phyloP scores from a whole-genome alignment of 1,139 yeast species.

The Candida smagusa region DNA sequence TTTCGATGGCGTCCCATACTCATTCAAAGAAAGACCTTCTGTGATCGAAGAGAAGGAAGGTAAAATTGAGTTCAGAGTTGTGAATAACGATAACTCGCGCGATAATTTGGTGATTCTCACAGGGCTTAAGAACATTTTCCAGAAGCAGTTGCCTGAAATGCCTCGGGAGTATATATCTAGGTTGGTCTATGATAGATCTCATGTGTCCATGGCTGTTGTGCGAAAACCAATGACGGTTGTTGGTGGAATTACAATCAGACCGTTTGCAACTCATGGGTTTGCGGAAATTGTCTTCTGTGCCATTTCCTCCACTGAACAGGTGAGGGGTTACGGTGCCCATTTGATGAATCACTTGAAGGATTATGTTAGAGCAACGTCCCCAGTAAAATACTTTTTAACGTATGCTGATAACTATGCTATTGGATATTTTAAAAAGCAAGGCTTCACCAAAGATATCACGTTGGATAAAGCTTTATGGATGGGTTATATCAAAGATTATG shows the following conservation, averaged over 20 bases:
- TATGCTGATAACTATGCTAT: constrained; percentile 99
- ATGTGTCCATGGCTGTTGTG: constrained; percentile 92
- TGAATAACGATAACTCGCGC: constrained; percentile 84
- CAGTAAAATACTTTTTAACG: constrained; percentile 82
- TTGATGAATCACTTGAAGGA: constrained; percentile 96
- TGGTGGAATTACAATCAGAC: constrained; percentile 96
- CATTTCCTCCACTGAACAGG: constrained; percentile 94
- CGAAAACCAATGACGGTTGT: constrained; percentile 91
- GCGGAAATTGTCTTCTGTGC: constrained; percentile 99
- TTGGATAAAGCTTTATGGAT: constrained; percentile 87
- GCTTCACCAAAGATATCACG: constrained; percentile 91
- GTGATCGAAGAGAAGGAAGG: constrained; percentile 92
- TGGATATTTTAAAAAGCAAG: constrained; percentile 97
- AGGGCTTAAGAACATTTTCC: constrained; percentile 93
- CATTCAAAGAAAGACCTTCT: constrained; percentile 89
- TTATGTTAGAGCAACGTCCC: constrained; percentile 86
- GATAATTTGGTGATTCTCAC: constrained; percentile 90
- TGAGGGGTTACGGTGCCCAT: constrained; percentile 97
- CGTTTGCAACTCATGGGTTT: constrained; percentile 84
- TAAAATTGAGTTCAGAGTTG: constrained; percentile 90
- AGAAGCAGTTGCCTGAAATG: constrained; percentile 97
- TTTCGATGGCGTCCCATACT: constrained; percentile 75
- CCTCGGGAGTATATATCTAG: constrained; percentile 95
- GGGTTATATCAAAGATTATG: constrained; percentile 98
- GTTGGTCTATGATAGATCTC: constrained; percentile 90